Conservation (phyloP, 163 green algal genomes). For the Volvox carteri region DNA sequence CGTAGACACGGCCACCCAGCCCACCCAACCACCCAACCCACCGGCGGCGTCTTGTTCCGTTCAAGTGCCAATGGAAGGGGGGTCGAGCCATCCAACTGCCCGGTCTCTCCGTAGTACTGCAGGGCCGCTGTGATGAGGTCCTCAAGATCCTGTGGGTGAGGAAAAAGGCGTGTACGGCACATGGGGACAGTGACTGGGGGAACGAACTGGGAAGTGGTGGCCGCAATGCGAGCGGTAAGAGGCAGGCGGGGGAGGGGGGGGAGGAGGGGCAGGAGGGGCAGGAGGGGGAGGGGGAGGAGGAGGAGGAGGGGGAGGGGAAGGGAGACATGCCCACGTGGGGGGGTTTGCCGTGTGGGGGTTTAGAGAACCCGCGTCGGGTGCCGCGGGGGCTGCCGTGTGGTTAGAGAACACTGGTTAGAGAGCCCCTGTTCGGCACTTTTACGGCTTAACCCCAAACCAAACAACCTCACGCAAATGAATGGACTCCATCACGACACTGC, state of each 20-base stretch:
- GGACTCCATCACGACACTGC: too few relatives aligned
- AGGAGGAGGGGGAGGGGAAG: background rate
- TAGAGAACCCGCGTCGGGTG: too few relatives aligned
- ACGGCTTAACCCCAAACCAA: too few relatives aligned
- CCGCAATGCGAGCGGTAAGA: too few relatives aligned
- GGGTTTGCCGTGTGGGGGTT: too few relatives aligned
- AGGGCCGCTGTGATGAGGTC: slow-evolving; percentile 83
- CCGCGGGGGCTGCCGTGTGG: too few relatives aligned
- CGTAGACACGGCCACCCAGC: background rate
- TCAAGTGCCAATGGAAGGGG: slow-evolving; percentile 78
- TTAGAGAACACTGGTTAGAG: too few relatives aligned
- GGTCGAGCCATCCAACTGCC: slow-evolving; percentile 62
- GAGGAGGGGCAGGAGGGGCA: background rate
- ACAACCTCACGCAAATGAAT: too few relatives aligned
- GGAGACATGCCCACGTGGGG: too few relatives aligned
- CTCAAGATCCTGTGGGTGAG: slow-evolving; percentile 67
- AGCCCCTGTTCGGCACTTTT: too few relatives aligned
- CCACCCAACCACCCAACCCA: background rate
- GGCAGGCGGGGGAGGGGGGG: background rate
- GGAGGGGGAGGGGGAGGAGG: background rate
- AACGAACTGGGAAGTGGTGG: background rate
- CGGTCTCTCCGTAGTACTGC: slow-evolving; percentile 79
- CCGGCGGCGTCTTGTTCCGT: slow-evolving; percentile 30
- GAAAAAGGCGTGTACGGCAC: too few relatives aligned
- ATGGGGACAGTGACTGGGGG: too few relatives aligned